phyloP scores from a whole-genome alignment of 1,284 basidiomycete species.

The Ustilago sp. region DNA sequence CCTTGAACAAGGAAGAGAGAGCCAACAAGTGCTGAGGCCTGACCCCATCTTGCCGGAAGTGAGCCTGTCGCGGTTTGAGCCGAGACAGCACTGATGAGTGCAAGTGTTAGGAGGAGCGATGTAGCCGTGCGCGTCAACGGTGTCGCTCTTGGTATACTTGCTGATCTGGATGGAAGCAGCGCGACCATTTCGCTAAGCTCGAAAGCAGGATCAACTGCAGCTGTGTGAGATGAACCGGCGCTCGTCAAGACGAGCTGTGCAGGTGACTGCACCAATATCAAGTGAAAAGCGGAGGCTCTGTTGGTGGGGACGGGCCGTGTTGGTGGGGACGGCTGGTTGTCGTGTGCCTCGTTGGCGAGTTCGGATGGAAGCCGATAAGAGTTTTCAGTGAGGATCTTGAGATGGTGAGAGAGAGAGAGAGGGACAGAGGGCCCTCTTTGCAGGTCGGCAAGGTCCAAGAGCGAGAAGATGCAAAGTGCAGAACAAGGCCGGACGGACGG shows the following conservation, averaged over 20 bases:
- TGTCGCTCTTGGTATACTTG: neutral
- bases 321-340: neutral
- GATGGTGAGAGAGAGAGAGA: conserved; percentile 5
- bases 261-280: conserved; percentile 38
- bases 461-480: conserved; percentile 8
- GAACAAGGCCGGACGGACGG: conserved; percentile 11
- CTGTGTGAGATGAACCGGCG: conserved; percentile 18
- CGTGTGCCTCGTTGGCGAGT: neutral
- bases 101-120: conserved; percentile 5
- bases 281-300: conserved; percentile 24
- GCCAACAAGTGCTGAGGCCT: conserved; percentile 54
- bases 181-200: conserved; percentile 11
- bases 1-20: conserved; percentile 58
- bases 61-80: conserved; percentile 16
- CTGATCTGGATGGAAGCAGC: neutral
- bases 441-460: conserved; percentile 14
- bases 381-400: neutral
- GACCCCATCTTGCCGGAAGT: conserved; percentile 55
- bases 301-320: conserved; percentile 15
- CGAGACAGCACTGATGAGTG: conserved; percentile 16
- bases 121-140: neutral
- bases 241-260: conserved; percentile 37
- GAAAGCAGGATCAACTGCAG: neutral
- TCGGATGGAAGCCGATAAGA: neutral
- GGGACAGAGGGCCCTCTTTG: conserved; percentile 9